Evolutionary conservation across 2,329 filamentous ascomycete species (phyloP), one percentile per base, ranked within the genome.

Genomic region (Lasiodiplodia sp.): DNA sequence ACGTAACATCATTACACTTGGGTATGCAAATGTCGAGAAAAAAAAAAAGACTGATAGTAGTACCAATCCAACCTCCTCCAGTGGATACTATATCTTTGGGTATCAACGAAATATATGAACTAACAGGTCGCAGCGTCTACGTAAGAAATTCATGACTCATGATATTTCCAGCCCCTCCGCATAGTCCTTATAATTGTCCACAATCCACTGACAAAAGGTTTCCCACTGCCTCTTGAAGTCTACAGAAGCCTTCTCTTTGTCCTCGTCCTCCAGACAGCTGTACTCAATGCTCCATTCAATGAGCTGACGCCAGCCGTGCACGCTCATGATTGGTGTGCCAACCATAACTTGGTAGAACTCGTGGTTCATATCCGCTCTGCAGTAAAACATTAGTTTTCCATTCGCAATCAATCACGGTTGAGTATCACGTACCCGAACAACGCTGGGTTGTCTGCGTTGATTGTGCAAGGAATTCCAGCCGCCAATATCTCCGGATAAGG

Each of bases 291-390:
- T 84, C 82, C 82, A 84, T 40, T 78, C 71, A 2, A 79, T 82
- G 0, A 84, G 79, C 77, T 93, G 90, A 75, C 90, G 90, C 89
- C 91, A 92, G 53, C 91, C 91, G 71, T 87, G 87, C 0, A 94
- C 78, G 21, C 84, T 86, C 85, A 93, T 92, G 68, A 87, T 85
- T 14, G 85, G 82, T 55, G 88, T 88, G 58, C 91, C 91, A 8
- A 91, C 85, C 83, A 93, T 88, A 69, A 90, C 85, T 75, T 94
- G 91, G 76, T 93, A 93, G 75, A 93, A 93, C 74, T 94, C 91
- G 71, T 93, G 90, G 0, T 89, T 90, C 53, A 93, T 83, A 2
- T 88, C 88, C 16, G 91, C 92, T 71, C 89, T 92, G 68, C 58
- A 31, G 8, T 31, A 40, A 11, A 12, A 6, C 10, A n/a, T 64